Base-by-base conservation (phyloP, 176 grass and related monocot genomes). In the Rhynchospora pubera region DNA sequence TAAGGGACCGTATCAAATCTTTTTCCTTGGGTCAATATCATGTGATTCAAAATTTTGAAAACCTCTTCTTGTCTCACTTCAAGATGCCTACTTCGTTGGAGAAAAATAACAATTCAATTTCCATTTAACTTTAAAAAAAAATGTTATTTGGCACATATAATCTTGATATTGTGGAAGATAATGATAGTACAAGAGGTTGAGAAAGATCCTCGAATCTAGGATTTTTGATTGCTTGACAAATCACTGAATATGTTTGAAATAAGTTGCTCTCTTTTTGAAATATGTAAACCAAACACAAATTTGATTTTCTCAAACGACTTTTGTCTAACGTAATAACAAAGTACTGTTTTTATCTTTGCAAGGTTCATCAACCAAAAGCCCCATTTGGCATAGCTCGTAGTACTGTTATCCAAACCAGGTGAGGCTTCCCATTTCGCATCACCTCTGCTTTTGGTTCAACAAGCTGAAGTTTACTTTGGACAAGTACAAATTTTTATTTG, bases 1-100 rank as follows among this genome's bases (percentile, higher is more conserved):
- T 4, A 79, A 61, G 34, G 79, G 79, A 82, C 79, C 60, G 30
- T 62, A 57, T 82, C 46, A 15, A 14, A 64, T 82, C 22, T 65
- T 81, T 81, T 82, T 45, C 58, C 23, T 62, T 80, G 78, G 58
- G 2, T 62, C 57, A 62, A n/a, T 62, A 62, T 62, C 78, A 80
- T 80, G 78, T 45, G 78, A 62, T 62, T 45, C 46, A 14, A 61
- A 46, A 18, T 22, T 45, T 16, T 44, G 46, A 76, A 76, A 62
- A 76, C 19, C 13, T 80, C 45, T 61, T 21, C 44, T 65, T 65
- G 24, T 81, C 59, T 81, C 39, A 81, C 26, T 47, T 46, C 42
- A 81, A 44, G 34, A 81, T 13, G 24, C 79, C 34, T 51, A 26
- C 61, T 5, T 16, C n/a, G 19, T 45, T 9, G 5, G 78, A 47